A percentile compares a stretch with the other conserved stretches of the same genome.
Evolutionary conservation across 1,139 yeast genomes (phyloP).

Genomic region (Sugiyamaella paludigena): DNA sequence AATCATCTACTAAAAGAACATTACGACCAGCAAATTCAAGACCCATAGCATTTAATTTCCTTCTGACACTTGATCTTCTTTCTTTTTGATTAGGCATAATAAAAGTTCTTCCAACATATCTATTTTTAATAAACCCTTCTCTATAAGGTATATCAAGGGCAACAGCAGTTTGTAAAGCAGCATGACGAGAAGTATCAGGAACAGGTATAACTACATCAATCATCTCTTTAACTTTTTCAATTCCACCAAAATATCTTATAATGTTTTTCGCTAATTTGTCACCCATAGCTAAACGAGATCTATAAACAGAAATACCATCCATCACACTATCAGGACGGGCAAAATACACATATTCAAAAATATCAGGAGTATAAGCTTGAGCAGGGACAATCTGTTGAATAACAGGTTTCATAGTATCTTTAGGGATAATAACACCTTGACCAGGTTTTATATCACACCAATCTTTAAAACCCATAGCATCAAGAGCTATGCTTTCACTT

Average conservation of each 20-base stretch:
- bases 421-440: slow-evolving; percentile 91
- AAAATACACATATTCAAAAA: slow-evolving; percentile 95
- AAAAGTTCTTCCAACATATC: slow-evolving; percentile 96
- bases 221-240: slow-evolving; percentile 49
- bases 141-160: slow-evolving; percentile 78
- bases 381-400: slow-evolving; percentile 84
- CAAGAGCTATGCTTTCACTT: slow-evolving; percentile 89
- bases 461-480: slow-evolving; percentile 83
- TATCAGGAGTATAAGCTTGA: slow-evolving; percentile 83
- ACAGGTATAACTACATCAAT: slow-evolving; percentile 97
- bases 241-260: slow-evolving; percentile 46
- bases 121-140: slow-evolving; percentile 95
- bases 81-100: slow-evolving; percentile 98
- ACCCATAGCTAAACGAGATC: slow-evolving; percentile 94
- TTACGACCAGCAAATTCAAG: slow-evolving; percentile 82
- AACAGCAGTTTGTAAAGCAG: slow-evolving; percentile 91
- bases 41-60: slow-evolving; percentile 94
- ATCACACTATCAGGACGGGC: slow-evolving; percentile 96
- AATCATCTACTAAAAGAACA: slow-evolving; percentile 93
- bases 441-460: slow-evolving; percentile 90
- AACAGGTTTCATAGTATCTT: slow-evolving; percentile 66
- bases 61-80: slow-evolving; percentile 88
- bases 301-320: slow-evolving; percentile 93
- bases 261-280: slow-evolving; percentile 78
- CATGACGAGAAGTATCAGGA: slow-evolving; percentile 94